Conservation (phyloP, 768 basidiomycete genomes). For the Daedaleopsis sinensis region DNA sequence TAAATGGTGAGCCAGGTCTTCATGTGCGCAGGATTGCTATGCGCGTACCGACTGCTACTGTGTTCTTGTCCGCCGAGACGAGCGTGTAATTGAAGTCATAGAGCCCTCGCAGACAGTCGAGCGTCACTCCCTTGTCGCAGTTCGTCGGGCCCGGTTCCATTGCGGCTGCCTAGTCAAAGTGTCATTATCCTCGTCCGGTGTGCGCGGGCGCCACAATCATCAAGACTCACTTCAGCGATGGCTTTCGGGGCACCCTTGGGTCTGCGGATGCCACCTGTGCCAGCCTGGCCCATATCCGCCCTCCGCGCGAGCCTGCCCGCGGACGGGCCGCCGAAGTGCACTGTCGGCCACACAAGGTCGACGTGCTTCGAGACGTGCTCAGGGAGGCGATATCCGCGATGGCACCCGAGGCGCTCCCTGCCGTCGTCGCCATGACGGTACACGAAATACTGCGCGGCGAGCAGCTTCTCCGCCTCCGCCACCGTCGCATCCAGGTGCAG, state of each 20-base stretch:
- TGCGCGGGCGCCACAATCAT: too few relatives aligned
- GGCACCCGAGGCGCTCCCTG: slow-evolving; percentile 56
- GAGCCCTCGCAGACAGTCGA: slow-evolving; percentile 33
- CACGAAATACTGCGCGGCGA: slow-evolving; percentile 54
- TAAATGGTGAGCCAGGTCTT: background rate
- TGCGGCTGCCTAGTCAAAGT: too few relatives aligned
- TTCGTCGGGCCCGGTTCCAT: too few relatives aligned
- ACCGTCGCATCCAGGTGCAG: slow-evolving; percentile 43
- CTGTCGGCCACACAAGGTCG: slow-evolving; percentile 72
- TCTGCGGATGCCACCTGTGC: too few relatives aligned
- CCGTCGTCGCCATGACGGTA: slow-evolving; percentile 57
- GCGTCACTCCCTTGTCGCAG: slow-evolving; percentile 26
- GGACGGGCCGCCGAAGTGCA: slow-evolving; percentile 48
- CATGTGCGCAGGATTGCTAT: background rate
- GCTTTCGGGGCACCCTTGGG: too few relatives aligned
- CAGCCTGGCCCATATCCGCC: too few relatives aligned
- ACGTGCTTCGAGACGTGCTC: slow-evolving; percentile 57
- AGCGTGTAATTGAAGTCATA: slow-evolving; percentile 34
- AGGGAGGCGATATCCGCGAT: slow-evolving; percentile 68
- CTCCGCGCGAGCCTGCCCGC: too few relatives aligned
- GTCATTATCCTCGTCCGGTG: too few relatives aligned
- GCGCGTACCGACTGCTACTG: slow-evolving; percentile 30
- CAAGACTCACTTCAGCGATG: too few relatives aligned
- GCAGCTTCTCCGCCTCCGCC: slow-evolving; percentile 45
- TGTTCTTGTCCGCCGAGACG: slow-evolving; percentile 26